phyloP scores from a whole-genome alignment of 2,329 filamentous ascomycete genomes.

The Sclerotinia glacialis region DNA sequence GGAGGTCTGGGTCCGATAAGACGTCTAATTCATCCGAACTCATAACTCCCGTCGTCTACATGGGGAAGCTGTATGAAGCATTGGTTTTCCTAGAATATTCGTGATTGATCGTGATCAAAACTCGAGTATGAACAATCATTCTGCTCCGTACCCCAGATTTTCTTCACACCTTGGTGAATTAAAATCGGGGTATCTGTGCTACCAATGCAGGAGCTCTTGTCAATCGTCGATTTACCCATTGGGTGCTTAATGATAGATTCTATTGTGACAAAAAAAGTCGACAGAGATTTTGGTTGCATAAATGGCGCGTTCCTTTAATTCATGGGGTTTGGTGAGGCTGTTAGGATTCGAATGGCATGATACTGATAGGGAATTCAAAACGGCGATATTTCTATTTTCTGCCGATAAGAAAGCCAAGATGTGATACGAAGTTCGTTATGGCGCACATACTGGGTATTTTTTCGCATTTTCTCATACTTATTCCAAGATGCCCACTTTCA shows the following conservation, averaged over 20 bases:
- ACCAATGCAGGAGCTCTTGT: slow-evolving; percentile 1
- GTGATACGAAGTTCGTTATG: slow-evolving; percentile 15
- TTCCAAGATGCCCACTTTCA: slow-evolving; percentile 10
- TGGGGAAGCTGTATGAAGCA: neutral
- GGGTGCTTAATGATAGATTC: neutral
- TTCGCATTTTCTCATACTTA: neutral
- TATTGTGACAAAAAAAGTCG: slow-evolving; percentile 10
- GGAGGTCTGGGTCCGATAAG: slow-evolving; percentile 9
- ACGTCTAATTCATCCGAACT: slow-evolving; percentile 2
- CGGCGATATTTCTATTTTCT: neutral
- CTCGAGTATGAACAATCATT: neutral
- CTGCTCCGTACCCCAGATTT: slow-evolving; percentile 2
- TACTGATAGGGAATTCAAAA: slow-evolving; percentile 8
- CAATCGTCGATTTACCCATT: slow-evolving; percentile 4
- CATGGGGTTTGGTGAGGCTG: slow-evolving; percentile 1
- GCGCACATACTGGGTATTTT: neutral
- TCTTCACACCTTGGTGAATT: neutral
- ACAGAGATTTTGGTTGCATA: slow-evolving; percentile 3
- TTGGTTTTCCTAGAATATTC: neutral
- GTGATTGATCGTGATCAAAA: neutral
- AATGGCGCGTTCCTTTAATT: neutral
- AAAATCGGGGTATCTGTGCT: neutral
- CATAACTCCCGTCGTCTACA: neutral
- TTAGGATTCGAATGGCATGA: neutral
- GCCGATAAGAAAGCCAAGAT: slow-evolving; percentile 15